Evolutionary conservation across 2,329 filamentous ascomycete genomes (phyloP).

Genomic region (Diaporthe longicolla): DNA sequence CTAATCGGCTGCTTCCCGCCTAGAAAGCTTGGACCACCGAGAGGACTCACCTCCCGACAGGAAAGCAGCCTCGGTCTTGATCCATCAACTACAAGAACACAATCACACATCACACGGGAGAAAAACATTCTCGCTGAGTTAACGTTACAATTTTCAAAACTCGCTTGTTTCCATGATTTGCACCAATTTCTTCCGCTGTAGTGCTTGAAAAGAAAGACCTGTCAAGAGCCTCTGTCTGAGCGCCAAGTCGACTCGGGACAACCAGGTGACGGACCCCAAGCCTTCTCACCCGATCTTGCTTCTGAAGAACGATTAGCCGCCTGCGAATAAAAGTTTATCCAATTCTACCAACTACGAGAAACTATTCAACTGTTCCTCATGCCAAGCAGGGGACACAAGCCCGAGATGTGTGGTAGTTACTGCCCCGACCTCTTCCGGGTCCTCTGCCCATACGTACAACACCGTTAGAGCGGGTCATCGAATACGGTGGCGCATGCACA

Average conservation of each 20-base stretch:
- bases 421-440: background rate
- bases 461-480: background rate
- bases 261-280: background rate
- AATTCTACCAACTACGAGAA: background rate
- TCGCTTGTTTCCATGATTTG: too few species aligned
- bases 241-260: background rate
- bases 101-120: background rate
- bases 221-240: background rate
- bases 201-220: background rate
- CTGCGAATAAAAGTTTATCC: background rate
- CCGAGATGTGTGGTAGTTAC: too few species aligned
- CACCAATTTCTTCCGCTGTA: too few species aligned
- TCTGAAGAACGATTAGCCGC: background rate
- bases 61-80: background rate
- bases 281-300: background rate
- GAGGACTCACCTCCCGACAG: background rate
- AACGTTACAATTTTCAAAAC: too few species aligned
- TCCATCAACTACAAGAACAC: background rate
- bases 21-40: conserved; percentile 16
- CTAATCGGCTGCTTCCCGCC: conserved; percentile 31
- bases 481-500: background rate
- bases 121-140: background rate
- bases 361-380: background rate
- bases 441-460: background rate
- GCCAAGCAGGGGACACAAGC: background rate